Base-by-base conservation (phyloP, 2,329 filamentous ascomycete species). In the Hypoxylon sp. region DNA sequence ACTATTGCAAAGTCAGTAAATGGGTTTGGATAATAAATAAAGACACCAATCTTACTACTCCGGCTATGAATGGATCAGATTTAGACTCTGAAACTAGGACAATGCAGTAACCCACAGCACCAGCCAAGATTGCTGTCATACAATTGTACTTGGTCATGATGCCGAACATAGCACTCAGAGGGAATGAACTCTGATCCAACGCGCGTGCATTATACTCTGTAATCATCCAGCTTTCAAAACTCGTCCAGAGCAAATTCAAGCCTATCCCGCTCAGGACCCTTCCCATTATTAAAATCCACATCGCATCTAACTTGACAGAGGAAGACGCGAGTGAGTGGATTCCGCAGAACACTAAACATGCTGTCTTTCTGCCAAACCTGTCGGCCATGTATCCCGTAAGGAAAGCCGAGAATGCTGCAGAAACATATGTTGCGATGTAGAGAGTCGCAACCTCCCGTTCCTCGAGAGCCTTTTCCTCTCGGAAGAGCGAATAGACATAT, bases 211-310 rank as follows among this genome's bases (percentile, higher is more conserved):
- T 83, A 71, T 83, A 87, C 73, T 87, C 85, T 3, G 84, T 82
- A 28, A 89, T 83, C 80, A 89, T 86, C 87, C 87, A 90, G 71
- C 84, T 86, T 75, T 90, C 87, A 68, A 89, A 89, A 4, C 83
- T 85, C 46, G 82, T 87, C 79, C 86, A 89, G 30, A 89, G 80
- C 43, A 89, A 75, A 25, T 85, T 87, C 34, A 86, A 86, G 28
- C 82, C 84, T 49, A 89, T 65, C 0, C 87, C 87, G 21, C 85
- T 86, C 3, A 88, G 80, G 0, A 85, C 75, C 52, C 87, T 80
- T 11, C 87, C 87, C 0, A 81, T 60, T 58, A 88, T 84, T 4
- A 90, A 78, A 10, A 86, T 56, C 3, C 77, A 74, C 1, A 83
- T 61, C 63, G 69, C 5, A 46, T 71, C 68, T 50, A 80, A 80